Conservation (phyloP, 129 eudicot species). For the Flaveria ramosissima region DNA sequence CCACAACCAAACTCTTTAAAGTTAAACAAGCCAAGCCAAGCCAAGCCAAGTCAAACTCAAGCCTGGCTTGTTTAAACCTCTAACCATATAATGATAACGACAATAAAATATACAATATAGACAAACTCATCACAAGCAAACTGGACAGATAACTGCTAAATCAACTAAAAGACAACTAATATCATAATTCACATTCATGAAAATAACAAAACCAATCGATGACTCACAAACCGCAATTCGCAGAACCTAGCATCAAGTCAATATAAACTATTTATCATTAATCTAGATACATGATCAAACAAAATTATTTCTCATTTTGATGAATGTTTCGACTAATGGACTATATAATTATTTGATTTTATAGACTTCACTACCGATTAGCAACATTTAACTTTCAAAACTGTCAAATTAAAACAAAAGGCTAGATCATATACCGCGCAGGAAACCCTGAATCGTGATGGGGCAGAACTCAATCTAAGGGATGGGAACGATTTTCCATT, state of each 20-base stretch:
- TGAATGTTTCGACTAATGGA: neutral
- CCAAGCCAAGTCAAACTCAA: neutral
- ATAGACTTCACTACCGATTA: neutral
- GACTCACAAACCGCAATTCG: neutral
- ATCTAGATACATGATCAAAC: neutral
- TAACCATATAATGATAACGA: neutral
- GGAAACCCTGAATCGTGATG: slow-evolving; percentile 49
- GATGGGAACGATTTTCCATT: slow-evolving; percentile 50
- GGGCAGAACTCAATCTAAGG: slow-evolving; percentile 37
- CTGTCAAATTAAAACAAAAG: neutral
- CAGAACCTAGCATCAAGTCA: no score
- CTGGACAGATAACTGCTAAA: neutral
- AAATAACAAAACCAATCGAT: neutral
- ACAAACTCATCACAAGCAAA: neutral
- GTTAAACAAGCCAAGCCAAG: no score
- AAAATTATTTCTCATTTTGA: neutral
- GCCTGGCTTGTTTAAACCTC: neutral
- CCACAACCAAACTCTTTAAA: neutral
- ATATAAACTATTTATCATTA: no score
- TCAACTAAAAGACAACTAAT: neutral
- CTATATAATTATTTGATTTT: neutral
- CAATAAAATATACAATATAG: neutral
- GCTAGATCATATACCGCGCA: slow-evolving; percentile 56
- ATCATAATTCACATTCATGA: neutral
- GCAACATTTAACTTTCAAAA: no score